Evolutionary conservation across 495 filamentous ascomycete species (phyloP).

Genomic region (Tuber borchii): DNA sequence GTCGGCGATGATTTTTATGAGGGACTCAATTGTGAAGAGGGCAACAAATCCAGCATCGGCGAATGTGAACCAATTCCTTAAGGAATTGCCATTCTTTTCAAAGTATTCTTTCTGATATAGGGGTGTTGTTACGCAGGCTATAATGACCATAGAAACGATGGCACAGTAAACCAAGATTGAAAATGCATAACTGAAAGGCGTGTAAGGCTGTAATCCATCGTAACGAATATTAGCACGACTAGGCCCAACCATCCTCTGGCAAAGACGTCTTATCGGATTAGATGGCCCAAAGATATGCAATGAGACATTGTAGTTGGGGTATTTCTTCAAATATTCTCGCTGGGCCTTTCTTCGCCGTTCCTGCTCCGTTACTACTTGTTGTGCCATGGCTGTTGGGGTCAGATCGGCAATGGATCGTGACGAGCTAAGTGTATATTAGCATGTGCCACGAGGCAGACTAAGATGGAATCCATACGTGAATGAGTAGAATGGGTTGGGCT

Average conservation of each 20-base stretch:
- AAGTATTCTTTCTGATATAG: conserved; percentile 87
- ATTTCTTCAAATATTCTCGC: conserved; percentile 75
- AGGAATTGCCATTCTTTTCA: conserved; percentile 48
- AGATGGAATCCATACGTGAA: conserved; percentile 27
- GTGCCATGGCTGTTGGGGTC: conserved; percentile 79
- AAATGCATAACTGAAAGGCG: conserved; percentile 82
- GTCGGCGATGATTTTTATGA: conserved; percentile 92
- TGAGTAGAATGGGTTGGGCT: conserved; percentile 94
- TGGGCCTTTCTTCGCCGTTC: conserved; percentile 78
- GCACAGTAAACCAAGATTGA: conserved; percentile 89
- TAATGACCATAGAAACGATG: conserved; percentile 92
- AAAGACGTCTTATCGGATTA: conserved; percentile 70
- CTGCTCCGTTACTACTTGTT: conserved; percentile 76
- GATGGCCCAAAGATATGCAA: conserved; percentile 76
- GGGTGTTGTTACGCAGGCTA: conserved; percentile 91
- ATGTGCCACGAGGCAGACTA: background rate
- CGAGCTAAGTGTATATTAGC: conserved; percentile 13
- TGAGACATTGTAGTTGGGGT: conserved; percentile 88
- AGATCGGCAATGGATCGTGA: conserved; percentile 59
- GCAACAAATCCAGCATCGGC: conserved; percentile 83
- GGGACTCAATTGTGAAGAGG: conserved; percentile 78
- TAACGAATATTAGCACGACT: conserved; percentile 78
- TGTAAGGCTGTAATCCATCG: conserved; percentile 79
- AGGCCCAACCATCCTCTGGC: conserved; percentile 86
- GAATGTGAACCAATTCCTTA: conserved; percentile 85